phyloP scores from a whole-genome alignment of 2,329 filamentous ascomycete genomes.

The Clarireedia hainanense region DNA sequence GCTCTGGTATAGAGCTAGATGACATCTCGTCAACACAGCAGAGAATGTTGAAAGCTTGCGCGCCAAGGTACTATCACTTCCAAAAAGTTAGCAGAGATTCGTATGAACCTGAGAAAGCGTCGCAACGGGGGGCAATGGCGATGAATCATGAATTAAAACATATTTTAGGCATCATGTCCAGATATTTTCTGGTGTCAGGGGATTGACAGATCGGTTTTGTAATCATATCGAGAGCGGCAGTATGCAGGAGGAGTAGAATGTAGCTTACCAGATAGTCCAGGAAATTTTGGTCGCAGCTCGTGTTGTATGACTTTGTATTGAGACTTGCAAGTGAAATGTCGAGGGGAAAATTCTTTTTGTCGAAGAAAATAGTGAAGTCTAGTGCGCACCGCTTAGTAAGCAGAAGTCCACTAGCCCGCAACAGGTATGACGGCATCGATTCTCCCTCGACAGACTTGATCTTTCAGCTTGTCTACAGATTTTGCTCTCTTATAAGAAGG shows the following conservation, averaged over 20 bases:
- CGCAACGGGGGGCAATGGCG: slow-evolving; percentile 17
- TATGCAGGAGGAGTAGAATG: neutral
- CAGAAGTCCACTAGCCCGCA: too few species aligned
- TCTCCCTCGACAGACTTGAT: too few species aligned
- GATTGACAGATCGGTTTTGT: slow-evolving; percentile 73
- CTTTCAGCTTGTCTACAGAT: too few species aligned
- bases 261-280: neutral
- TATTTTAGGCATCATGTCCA: slow-evolving; percentile 43
- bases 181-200: slow-evolving; percentile 49
- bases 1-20: slow-evolving; percentile 33
- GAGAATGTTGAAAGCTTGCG: too few species aligned
- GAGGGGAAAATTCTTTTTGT: neutral
- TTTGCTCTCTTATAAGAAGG: too few species aligned
- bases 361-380: too few species aligned
- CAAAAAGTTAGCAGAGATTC: neutral
- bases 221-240: slow-evolving; percentile 48
- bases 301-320: neutral
- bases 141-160: slow-evolving; percentile 41
- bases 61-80: neutral
- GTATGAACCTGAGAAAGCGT: neutral
- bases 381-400: too few species aligned
- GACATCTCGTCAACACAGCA: neutral
- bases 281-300: neutral
- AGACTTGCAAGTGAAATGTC: neutral
- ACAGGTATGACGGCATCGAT: too few species aligned